Base-by-base conservation (phyloP, 208 protist genomes). In the Trypanosoma boissoni region DNA sequence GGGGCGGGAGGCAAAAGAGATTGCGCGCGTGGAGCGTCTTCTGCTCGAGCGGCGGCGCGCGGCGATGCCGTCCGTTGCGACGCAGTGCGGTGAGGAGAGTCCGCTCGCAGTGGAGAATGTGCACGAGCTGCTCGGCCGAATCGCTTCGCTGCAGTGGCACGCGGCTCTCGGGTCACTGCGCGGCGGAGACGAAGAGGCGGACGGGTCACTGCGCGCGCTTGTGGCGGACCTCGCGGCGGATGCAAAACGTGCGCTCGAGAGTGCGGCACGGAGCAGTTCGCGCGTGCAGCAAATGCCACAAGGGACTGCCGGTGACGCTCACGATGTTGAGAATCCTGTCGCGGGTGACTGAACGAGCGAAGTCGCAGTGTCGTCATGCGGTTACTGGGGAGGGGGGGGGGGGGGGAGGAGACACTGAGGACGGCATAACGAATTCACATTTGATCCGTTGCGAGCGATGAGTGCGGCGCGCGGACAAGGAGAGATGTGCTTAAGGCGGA, bases 201-300 rank as follows among this genome's bases (percentile, higher is more conserved):
- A 16, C 12, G n/a, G n/a, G n/a, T n/a, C n/a, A n/a, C n/a, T n/a
- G n/a, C n/a, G n/a, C n/a, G n/a, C n/a, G n/a, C n/a, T n/a, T n/a
- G n/a, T n/a, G 26, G 51, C 72, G 1, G 76, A 85, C 28, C 41
- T 76, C 4, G 37, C 66, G 12, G 64, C 65, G 1, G 56, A 64
- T 5, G 73, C 72, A 10, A 68, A 89, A 58, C 69, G 58, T 7
- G 36, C 67, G 16, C 44, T 80, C 4, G 82, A 80, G n/a, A 36
- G 63, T 16, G 44, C 37, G 28, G 53, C 26, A 27, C 18, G 9
- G 46, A 45, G 14, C 28, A 27, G 27, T 36, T 18, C 6, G 10
- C 31, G 26, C n/a, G 53, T 16, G 18, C 24, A 29, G 48, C 53
- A 2, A 31, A 66, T 16, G 26, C 9, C n/a, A n/a, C n/a, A n/a